Percentiles rank a stretch among this genome's conserved stretches.
These are phyloP conservation scores for Choiromyces venosus DNA, from an alignment of 495 filamentous ascomycete genomes.

Conservation along the genomic window DNA sequence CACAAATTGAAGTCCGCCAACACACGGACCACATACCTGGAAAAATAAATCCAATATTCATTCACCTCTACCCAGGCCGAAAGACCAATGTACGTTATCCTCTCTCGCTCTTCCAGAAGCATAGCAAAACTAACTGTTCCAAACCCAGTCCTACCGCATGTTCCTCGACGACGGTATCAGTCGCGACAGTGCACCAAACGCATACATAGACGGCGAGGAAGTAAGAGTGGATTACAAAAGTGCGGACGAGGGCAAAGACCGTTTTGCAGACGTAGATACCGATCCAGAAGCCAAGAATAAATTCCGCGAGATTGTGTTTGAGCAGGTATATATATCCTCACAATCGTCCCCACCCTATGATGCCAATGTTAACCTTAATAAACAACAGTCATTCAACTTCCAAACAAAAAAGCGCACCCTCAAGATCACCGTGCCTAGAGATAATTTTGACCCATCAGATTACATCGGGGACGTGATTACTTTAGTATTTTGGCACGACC, in stretches of 20 bases:
- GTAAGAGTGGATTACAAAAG: neutral
- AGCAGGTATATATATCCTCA: neutral
- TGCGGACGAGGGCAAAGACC: neutral
- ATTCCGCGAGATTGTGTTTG: constrained; percentile 11
- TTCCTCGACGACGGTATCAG: constrained; percentile 24
- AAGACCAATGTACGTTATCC: constrained; percentile 2
- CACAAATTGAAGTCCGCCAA: constrained; percentile 21
- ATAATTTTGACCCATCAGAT: neutral
- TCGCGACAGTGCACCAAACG: constrained; percentile 15
- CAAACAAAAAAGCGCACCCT: neutral
- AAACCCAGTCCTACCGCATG: constrained; percentile 14
- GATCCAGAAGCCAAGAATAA: constrained; percentile 14
- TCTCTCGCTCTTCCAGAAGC: neutral
- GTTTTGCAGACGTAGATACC: constrained; percentile 16
- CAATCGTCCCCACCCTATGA: neutral
- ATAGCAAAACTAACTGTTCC: neutral
- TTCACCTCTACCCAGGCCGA: constrained; percentile 20
- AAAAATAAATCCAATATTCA: constrained; percentile 8
- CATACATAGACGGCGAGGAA: constrained; percentile 5
- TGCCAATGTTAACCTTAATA: neutral
- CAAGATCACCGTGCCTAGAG: neutral
- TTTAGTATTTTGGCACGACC: neutral
- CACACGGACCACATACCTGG: constrained; percentile 2
- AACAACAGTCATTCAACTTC: neutral
- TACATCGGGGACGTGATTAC: neutral